phyloP scores from a whole-genome alignment of 306 rosid species.

The Cercis canadensis region DNA sequence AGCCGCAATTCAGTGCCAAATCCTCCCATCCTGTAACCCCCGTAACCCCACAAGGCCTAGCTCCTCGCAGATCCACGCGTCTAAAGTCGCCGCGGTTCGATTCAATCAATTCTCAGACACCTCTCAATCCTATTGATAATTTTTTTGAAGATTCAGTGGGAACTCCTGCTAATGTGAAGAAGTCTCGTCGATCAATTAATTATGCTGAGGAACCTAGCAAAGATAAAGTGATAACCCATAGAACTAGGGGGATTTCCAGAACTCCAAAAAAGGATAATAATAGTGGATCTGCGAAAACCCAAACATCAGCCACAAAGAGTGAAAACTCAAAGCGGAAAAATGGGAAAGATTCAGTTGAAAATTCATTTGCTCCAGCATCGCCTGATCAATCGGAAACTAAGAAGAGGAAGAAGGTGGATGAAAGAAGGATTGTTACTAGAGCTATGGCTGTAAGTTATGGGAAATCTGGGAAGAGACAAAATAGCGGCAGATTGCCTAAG shows the following conservation, averaged over 20 bases:
- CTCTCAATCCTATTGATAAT: neutral
- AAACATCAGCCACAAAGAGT: constrained; percentile 15
- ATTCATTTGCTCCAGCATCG: constrained; percentile 50
- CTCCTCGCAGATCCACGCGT: constrained; percentile 69
- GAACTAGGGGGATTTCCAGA: neutral
- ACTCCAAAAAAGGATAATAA: constrained; percentile 2
- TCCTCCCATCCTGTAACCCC: constrained; percentile 49
- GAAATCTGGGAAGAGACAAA: constrained; percentile 29
- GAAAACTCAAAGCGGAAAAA: constrained; percentile 24
- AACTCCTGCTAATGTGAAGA: constrained; percentile 25
- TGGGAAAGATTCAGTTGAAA: constrained; percentile 34
- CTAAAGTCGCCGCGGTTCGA: constrained; percentile 40
- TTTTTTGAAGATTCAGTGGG: neutral
- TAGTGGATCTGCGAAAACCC: constrained; percentile 4
- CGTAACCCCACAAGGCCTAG: constrained; percentile 51
- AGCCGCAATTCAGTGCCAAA: constrained; percentile 34
- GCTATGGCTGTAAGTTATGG: constrained; percentile 43
- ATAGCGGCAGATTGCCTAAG: constrained; percentile 28
- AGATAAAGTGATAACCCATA: neutral
- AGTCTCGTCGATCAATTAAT: constrained; percentile 29
- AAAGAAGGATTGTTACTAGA: constrained; percentile 51
- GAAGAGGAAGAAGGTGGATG: constrained; percentile 58
- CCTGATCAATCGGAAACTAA: constrained; percentile 55
- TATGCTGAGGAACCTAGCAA: constrained; percentile 5
- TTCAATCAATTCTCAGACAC: constrained; percentile 18